Evolutionary conservation across 768 basidiomycete species (phyloP).

Genomic region (Psilocybe sp.): DNA sequence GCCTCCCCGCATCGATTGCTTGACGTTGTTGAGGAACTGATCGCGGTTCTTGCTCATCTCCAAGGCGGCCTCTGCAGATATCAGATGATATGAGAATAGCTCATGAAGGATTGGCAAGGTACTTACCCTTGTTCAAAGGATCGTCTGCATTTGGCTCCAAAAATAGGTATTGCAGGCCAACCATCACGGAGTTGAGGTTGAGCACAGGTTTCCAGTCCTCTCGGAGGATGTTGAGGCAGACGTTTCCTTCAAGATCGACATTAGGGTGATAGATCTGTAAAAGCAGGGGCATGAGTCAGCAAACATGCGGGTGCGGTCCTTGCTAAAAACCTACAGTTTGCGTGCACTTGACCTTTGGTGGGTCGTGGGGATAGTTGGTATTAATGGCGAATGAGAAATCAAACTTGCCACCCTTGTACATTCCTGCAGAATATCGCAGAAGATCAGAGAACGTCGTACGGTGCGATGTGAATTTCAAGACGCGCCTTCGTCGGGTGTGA

Average conservation of each 20-base stretch:
- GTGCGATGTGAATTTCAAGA: background rate
- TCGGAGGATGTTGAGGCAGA: constrained; percentile 95
- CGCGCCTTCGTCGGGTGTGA: constrained; percentile 94
- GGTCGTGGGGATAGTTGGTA: constrained; percentile 98
- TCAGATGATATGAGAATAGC: background rate
- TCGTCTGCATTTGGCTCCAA: constrained; percentile 98
- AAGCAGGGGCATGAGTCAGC: constrained; percentile 4
- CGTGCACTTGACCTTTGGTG: constrained; percentile 97
- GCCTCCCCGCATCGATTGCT: constrained; percentile 80
- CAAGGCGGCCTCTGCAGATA: constrained; percentile 84
- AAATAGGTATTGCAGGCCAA: constrained; percentile 97
- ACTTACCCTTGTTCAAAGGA: constrained; percentile 93
- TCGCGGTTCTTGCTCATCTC: constrained; percentile 90
- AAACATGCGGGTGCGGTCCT: background rate
- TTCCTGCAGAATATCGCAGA: constrained; percentile 51
- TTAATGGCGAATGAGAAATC: constrained; percentile 94
- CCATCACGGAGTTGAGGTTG: constrained; percentile 97
- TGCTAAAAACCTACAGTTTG: constrained; percentile 63
- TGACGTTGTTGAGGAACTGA: constrained; percentile 82
- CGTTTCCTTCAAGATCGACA: constrained; percentile 96
- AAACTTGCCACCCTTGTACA: constrained; percentile 97
- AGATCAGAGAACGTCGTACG: background rate
- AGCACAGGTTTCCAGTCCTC: constrained; percentile 99
- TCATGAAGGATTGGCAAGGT: background rate
- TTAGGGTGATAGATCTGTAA: constrained; percentile 97